Base-by-base conservation (phyloP, 176 grass and related monocot species). In the Secale cereale region DNA sequence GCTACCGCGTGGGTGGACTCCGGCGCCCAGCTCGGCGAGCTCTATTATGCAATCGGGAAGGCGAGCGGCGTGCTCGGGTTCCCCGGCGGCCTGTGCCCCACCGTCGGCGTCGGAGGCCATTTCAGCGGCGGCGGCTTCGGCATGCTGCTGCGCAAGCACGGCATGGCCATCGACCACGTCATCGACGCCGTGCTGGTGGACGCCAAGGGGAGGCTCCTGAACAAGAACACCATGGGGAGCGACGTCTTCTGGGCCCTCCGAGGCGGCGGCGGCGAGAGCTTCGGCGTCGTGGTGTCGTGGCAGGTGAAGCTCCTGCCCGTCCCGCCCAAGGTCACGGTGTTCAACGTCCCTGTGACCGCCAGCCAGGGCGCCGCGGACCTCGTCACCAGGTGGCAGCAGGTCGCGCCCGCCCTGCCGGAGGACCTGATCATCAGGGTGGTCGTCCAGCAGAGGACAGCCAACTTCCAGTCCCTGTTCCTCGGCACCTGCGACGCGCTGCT, bases 1-100 rank as follows among this genome's bases (percentile, higher is more conserved):
- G 10, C 30, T 1, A 83, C 78, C 9, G 93, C 90, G 41, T 90
- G 90, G 90, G 93, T 92, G 4, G 82, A 94, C 57, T 82, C 93
- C n/a, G 93, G 93, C 50, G 88, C 86, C 17, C 52, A 56, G 52
- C 17, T 56, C 52, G 52, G 52, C 52, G 52, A 56, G 52, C 52
- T 56, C 7, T 56, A 56, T 22, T 56, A 56, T 8, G 52, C 52
- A 1, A 56, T 56, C 52, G 52, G 52, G 52, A 56, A 56, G 52
- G 52, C 52, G 19, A 56, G 52, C 52, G 7, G 52, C 52, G 52
- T 56, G 52, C 52, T 56, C 52, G 52, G 52, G 6, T 56, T 56
- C 52, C 52, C 52, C 2, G 52, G 19, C 52, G 52, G 52, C 52
- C 19, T 56, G 16, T 56, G 52, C 52, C 52, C 52, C 0, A 56